Evolutionary conservation across 1,284 basidiomycete species (phyloP), one percentile per base, ranked within the genome.

Genomic region (Golubevia sp.): DNA sequence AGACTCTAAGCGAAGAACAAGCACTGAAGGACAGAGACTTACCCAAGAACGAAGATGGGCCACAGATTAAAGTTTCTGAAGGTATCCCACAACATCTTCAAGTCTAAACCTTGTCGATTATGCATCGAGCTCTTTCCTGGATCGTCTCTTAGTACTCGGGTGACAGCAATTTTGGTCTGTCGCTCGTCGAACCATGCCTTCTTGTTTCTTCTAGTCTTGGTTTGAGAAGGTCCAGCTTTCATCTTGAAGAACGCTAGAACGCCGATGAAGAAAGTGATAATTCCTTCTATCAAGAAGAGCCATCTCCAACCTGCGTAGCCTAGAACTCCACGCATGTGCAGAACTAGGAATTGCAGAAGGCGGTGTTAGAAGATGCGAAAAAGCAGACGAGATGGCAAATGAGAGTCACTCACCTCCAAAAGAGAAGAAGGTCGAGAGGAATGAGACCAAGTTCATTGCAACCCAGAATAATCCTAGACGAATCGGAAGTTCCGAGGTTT

Each of bases 391-490:
- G 15, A 15, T n/a, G 15, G 15, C 48, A 49, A 49, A 49, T 49
- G 48, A 15, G n/a, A n/a, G n/a, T n/a, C n/a, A n/a, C n/a, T n/a
- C n/a, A n/a, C n/a, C n/a, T 2, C 90, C 90, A 18, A 87, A 88
- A 0, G 89, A 90, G 5, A 91, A 75, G 84, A 91, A 91, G 56
- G 87, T 87, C n/a, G 85, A 86, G 0, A 88, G 51, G 48, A 91
- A 88, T 20, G 80, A 83, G 61, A 86, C 87, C 6, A 88, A 62
- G 66, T 88, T 85, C 20, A 86, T 86, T 44, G 90, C 68, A n/a
- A 89, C 87, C 90, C 89, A 91, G 84, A 91, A 91, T 53, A 87
- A 84, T 0, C 89, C 87, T 5, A 91, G 84, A 1, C 91, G 88
- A 49, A 91, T 81, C 0, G 90, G 90, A 2, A 92, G 73, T 61